Evolutionary conservation across 2,329 filamentous ascomycete genomes (phyloP), one percentile per base, ranked within the genome.

Genomic region (Knufia petricola): DNA sequence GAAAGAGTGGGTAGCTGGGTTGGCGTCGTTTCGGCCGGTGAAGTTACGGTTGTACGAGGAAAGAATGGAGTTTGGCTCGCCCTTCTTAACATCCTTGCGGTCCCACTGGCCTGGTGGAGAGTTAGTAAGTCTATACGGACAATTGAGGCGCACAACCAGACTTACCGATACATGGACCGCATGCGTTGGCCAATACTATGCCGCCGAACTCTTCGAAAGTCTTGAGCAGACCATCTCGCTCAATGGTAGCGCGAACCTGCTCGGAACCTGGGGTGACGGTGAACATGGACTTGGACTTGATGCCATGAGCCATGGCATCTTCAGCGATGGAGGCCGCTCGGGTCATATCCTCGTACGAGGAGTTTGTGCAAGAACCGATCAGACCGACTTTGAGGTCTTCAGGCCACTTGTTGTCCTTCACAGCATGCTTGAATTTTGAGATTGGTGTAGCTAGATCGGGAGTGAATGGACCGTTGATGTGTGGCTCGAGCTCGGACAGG

Each of bases 1-100:
- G 69, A 95, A 95, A 50, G 87, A 87, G 75, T 94, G 88, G 45
- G 88, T 95, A 48, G 87, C 87, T 34, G 88, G 88, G 78, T 95
- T 96, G 59, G 86, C 88, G 60, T 95, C 89, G 69, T 96, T 96
- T 66, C 92, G 87, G 58, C 90, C 90, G 53, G 90, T 96, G 76
- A 98, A 96, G 82, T 98, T 96, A 72, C 92, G 88, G 84, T 98
- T 98, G 83, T 95, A 98, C 23, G 92, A 96, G 40, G 89, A 95
- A 66, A 98, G 76, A 68, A 98, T 98, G 4, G 88, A 94, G 82
- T 98, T 98, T 63, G 88, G 75, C 61, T 86, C 82, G 58, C 90
- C 90, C 81, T 96, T 95, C 78, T 89, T 85, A 49, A 95, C 87
- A 60, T 96, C 90, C 58, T 74, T 76, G 59, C 92, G 85, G 64